Evolutionary conservation across 176 grass and related monocot genomes (phyloP).

Genomic region (Calamus simplicifolius): DNA sequence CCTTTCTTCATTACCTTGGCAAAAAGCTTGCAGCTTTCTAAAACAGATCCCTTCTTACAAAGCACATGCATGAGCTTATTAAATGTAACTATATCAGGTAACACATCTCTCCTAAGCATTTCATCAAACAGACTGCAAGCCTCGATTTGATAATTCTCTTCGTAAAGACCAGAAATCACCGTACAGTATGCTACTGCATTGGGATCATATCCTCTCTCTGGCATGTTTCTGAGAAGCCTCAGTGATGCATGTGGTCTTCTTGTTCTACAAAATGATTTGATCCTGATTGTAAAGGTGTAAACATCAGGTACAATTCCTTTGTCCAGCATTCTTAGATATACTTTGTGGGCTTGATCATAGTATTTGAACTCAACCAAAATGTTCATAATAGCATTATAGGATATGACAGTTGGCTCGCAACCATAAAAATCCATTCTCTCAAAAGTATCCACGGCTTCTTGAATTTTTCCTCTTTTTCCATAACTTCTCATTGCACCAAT

Average conservation of each 20-base stretch:
- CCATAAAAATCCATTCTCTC: conserved; percentile 88
- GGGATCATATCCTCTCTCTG: conserved; percentile 39
- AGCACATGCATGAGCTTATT: conserved; percentile 79
- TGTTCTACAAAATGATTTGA: conserved; percentile 82
- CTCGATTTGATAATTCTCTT: conserved; percentile 21
- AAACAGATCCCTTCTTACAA: conserved; percentile 63
- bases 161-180: conserved; percentile 48
- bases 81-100: conserved; percentile 46
- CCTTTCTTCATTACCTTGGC: conserved; percentile 68
- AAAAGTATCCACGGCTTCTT: conserved; percentile 70
- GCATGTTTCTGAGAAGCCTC: conserved; percentile 58
- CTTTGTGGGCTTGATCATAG: conserved; percentile 91
- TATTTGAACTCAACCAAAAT: conserved; percentile 55
- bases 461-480: conserved; percentile 42
- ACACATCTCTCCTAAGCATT: conserved; percentile 42
- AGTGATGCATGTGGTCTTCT: conserved; percentile 51
- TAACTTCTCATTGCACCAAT: conserved; percentile 49
- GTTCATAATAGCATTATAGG: conserved; percentile 88
- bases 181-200: conserved; percentile 54
- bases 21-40: conserved; percentile 50
- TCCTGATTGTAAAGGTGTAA: conserved; percentile 65
- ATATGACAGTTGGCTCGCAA: conserved; percentile 51
- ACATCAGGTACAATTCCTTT: conserved; percentile 44
- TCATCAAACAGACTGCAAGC: conserved; percentile 59
- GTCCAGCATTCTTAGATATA: conserved; percentile 77